Evolutionary conservation across 2,329 filamentous ascomycete species (phyloP).

Genomic region (Talaromyces sp.): DNA sequence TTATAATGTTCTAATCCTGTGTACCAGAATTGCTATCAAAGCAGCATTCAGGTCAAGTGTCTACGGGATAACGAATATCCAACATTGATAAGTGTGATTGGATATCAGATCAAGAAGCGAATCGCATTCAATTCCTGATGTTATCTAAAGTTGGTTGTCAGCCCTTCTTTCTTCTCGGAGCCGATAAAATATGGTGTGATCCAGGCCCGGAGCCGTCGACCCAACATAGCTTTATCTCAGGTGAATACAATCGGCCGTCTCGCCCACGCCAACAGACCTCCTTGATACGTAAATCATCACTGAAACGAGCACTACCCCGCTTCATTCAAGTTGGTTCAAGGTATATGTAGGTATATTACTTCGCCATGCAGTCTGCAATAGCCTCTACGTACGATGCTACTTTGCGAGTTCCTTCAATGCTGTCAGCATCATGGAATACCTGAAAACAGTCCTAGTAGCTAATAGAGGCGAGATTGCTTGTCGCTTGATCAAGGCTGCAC

Average conservation of each 20-base stretch:
- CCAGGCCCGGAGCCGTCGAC: background rate
- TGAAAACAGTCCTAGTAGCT: conserved; percentile 48
- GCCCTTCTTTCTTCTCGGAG: background rate
- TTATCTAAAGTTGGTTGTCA: background rate
- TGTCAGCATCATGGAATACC: conserved; percentile 1
- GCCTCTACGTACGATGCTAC: background rate
- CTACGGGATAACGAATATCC: background rate
- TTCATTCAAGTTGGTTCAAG: background rate
- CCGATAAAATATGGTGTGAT: background rate
- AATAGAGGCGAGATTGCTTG: conserved; percentile 59
- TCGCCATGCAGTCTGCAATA: background rate
- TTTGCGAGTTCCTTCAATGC: background rate
- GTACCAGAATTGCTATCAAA: background rate
- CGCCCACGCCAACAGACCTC: background rate
- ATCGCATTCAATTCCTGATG: background rate
- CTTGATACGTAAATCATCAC: background rate
- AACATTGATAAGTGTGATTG: background rate
- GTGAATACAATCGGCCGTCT: background rate
- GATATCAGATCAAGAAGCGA: too few species aligned
- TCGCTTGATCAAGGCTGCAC: conserved; percentile 52
- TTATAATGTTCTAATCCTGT: background rate
- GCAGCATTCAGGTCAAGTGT: background rate
- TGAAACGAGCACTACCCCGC: background rate
- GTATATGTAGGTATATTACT: background rate
- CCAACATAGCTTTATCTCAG: background rate